Evolutionary conservation across 305 asterid genomes (phyloP).

Genomic region (Fraxinus velutina): DNA sequence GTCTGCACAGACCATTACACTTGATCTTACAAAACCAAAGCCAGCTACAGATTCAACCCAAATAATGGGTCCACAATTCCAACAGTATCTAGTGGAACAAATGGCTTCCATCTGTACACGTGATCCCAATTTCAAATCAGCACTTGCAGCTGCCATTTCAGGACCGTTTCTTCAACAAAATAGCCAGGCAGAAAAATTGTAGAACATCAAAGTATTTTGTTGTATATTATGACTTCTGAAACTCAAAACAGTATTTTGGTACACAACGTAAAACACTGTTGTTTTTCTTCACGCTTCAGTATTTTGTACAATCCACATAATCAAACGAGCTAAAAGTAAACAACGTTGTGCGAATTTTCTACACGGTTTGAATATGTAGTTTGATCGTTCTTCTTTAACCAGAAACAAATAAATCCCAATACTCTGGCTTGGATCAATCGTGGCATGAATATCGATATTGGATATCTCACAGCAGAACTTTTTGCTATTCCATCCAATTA

Average conservation of each 20-base stretch:
- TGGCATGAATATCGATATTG: not conserved
- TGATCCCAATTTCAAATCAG: slow-evolving; percentile 89
- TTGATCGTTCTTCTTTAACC: not conserved
- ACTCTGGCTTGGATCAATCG: not conserved
- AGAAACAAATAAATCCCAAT: not conserved
- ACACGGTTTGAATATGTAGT: not conserved
- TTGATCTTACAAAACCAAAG: slow-evolving; percentile 52
- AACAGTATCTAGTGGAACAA: slow-evolving; percentile 62
- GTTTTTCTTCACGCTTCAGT: not conserved
- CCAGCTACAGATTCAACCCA: slow-evolving; percentile 19
- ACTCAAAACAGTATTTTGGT: not conserved
- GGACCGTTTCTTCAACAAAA: slow-evolving; percentile 60
- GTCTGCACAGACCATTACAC: slow-evolving; percentile 45
- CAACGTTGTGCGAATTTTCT: not conserved
- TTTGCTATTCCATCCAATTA: not conserved
- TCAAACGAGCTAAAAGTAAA: not conserved
- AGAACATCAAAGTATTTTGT: slow-evolving; percentile 10
- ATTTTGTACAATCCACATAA: not conserved
- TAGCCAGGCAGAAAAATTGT: slow-evolving; percentile 36
- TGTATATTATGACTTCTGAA: not conserved
- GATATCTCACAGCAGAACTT: not conserved
- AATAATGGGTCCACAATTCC: slow-evolving; percentile 39
- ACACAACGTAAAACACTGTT: not conserved
- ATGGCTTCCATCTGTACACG: slow-evolving; percentile 84
- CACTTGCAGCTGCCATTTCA: slow-evolving; percentile 85